These are phyloP conservation scores for Fusarium phyllophilum DNA, from an alignment of 2,329 filamentous ascomycete species.

Conservation along the genomic window DNA sequence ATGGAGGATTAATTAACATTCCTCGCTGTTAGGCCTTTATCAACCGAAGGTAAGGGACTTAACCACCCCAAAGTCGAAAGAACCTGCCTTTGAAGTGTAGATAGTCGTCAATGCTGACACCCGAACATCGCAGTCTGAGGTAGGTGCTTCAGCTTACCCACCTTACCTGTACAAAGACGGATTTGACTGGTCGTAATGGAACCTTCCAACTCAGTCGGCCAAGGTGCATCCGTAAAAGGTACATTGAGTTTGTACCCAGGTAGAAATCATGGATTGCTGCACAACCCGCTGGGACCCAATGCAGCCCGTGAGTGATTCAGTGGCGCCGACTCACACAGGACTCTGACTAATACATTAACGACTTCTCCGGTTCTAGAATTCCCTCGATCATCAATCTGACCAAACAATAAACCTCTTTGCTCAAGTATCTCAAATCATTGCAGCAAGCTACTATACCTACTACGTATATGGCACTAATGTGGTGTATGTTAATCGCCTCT, in stretches of 20 bases:
- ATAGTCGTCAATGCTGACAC: background rate
- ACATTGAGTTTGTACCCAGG: background rate
- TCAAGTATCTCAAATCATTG: slow-evolving; percentile 29
- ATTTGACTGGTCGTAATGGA: background rate
- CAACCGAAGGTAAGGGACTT: background rate
- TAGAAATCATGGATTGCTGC: background rate
- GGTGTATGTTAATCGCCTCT: background rate
- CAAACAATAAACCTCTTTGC: background rate
- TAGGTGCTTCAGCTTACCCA: slow-evolving; percentile 1
- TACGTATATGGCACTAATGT: background rate
- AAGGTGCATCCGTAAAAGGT: background rate
- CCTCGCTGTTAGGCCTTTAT: background rate
- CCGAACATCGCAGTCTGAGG: background rate
- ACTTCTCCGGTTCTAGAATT: slow-evolving; percentile 30
- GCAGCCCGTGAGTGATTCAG: background rate
- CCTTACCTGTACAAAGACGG: background rate
- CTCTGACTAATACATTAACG: slow-evolving; percentile 30
- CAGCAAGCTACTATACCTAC: background rate
- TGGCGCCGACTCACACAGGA: background rate
- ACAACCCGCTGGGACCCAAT: background rate
- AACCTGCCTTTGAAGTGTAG: background rate
- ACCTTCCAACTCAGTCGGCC: background rate
- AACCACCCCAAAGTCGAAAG: background rate
- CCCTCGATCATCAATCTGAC: slow-evolving; percentile 12
- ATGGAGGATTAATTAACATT: background rate